phyloP scores from a whole-genome alignment of 208 protist genomes.

The Leishmania aethiopica region DNA sequence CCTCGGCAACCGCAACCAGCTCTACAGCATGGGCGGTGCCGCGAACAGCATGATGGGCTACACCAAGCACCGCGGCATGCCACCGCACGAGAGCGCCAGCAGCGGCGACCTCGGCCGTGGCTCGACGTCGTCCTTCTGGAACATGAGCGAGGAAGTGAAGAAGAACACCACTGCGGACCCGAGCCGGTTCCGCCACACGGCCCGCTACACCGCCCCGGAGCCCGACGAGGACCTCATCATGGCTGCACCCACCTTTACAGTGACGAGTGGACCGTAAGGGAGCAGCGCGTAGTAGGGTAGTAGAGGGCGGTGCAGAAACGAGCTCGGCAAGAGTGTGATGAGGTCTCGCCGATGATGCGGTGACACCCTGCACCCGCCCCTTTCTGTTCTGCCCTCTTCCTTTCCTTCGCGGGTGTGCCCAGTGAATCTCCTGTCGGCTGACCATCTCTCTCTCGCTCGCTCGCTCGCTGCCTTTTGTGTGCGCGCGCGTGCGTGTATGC shows the following conservation, averaged over 20 bases:
- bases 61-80: conserved; percentile 8
- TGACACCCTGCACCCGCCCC: not conserved
- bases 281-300: not conserved
- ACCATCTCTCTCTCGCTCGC: not conserved
- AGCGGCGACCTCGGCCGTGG: conserved; percentile 11
- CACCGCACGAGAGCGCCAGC: conserved; percentile 14
- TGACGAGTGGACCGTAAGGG: conserved; percentile 25
- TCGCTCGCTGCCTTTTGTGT: not conserved
- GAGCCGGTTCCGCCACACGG: conserved; percentile 16
- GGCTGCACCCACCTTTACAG: conserved; percentile 23
- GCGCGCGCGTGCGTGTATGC: not conserved
- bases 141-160: conserved; percentile 12
- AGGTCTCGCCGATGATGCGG: not conserved
- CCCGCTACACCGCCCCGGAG: conserved; percentile 29
- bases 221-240: conserved; percentile 34
- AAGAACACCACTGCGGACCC: conserved; percentile 15
- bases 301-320: not conserved
- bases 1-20: conserved; percentile 18
- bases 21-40: conserved; percentile 5
- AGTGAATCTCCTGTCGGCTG: not conserved
- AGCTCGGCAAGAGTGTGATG: not conserved
- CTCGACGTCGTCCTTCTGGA: conserved; percentile 22
- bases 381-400: not conserved
- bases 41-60: conserved; percentile 9
- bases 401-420: no score